Evolutionary conservation across 768 basidiomycete genomes (phyloP).

Genomic region (Melanogaster broomeanus): DNA sequence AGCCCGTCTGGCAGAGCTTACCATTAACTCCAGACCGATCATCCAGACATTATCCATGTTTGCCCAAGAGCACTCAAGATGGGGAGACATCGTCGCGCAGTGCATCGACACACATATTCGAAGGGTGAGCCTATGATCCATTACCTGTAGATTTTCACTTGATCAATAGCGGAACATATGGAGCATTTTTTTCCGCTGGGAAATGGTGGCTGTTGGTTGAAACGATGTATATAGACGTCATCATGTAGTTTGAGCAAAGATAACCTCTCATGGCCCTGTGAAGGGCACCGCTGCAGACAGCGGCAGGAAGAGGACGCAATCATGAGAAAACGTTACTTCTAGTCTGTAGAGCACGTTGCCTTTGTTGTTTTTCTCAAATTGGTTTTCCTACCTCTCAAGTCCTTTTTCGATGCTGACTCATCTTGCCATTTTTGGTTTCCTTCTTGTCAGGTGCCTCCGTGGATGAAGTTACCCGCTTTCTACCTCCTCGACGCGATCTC

Average conservation of each 20-base stretch:
- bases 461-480: conserved; percentile 90
- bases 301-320: conserved; percentile 38
- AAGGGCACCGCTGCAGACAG: conserved; percentile 35
- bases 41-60: conserved; percentile 92
- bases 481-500: conserved; percentile 97
- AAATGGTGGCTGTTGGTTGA: conserved; percentile 27
- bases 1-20: conserved; percentile 74
- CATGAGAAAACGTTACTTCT: conserved; percentile 34
- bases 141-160: conserved; percentile 23
- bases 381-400: conserved; percentile 16
- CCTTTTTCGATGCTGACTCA: conserved; percentile 69
- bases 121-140: conserved; percentile 66
- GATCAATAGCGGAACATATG: conserved; percentile 28
- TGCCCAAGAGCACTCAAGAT: conserved; percentile 83
- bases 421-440: conserved; percentile 36
- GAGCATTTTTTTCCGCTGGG: conserved; percentile 24
- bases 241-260: conserved; percentile 45
- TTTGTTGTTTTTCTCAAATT: conserved; percentile 39
- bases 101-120: conserved; percentile 85
- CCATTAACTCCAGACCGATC: conserved; percentile 92
- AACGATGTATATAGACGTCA: conserved; percentile 48
- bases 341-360: conserved; percentile 25
- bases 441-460: conserved; percentile 72
- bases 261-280: conserved; percentile 33
- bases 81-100: conserved; percentile 76